These are phyloP conservation scores for Solanum verrucosum DNA, from an alignment of 257 asterid species.

Conservation along the genomic window DNA sequence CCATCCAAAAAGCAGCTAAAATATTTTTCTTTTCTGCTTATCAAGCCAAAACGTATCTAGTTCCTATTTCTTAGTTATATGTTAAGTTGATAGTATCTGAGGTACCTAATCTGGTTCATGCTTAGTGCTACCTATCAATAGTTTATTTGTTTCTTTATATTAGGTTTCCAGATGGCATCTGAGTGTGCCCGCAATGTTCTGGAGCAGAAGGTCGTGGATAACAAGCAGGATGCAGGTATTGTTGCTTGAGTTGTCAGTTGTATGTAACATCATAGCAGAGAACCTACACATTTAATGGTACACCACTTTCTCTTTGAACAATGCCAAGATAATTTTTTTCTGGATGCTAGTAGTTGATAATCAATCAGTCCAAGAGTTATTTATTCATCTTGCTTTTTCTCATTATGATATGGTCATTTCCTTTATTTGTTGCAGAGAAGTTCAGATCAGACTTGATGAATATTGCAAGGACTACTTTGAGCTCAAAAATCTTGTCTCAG, in stretches of 20 bases:
- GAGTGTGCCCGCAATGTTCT: conserved; percentile 75
- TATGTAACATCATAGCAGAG: not conserved
- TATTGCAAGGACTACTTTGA: conserved; percentile 90
- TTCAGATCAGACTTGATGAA: conserved; percentile 66
- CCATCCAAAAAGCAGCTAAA: not conserved
- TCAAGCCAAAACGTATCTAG: not conserved
- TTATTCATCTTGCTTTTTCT: not conserved
- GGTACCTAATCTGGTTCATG: not conserved
- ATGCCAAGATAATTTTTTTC: not conserved
- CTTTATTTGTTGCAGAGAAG: conserved; percentile 35
- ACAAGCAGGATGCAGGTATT: conserved; percentile 71
- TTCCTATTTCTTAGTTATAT: not conserved
- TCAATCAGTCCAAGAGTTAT: not conserved
- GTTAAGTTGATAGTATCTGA: not conserved
- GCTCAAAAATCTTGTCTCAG: conserved; percentile 86
- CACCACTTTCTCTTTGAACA: not conserved
- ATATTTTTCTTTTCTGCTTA: not conserved
- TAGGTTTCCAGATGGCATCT: conserved; percentile 89
- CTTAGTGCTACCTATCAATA: not conserved
- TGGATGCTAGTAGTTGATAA: not conserved
- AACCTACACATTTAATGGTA: not conserved
- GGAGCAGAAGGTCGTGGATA: conserved; percentile 80
- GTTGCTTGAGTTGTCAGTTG: not conserved
- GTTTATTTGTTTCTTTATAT: not conserved
- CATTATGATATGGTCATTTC: not conserved